Evolutionary conservation across 2,329 filamentous ascomycete species (phyloP).

Genomic region (Davidsoniella virescens): DNA sequence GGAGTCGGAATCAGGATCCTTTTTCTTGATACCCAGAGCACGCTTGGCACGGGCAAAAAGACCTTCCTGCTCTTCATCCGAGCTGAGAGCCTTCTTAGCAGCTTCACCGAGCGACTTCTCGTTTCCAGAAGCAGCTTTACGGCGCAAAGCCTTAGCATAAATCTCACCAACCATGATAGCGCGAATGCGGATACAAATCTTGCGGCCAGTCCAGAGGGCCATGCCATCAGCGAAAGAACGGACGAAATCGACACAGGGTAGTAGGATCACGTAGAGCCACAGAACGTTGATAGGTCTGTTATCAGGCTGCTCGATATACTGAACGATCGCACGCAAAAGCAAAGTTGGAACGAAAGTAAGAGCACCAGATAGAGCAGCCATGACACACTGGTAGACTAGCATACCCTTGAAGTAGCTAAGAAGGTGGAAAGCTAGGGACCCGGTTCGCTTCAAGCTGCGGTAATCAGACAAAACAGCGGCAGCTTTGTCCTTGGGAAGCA

Average conservation of each 20-base stretch:
- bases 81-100: slow-evolving; percentile 27
- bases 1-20: slow-evolving; percentile 24
- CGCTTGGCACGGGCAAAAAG: slow-evolving; percentile 35
- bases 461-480: slow-evolving; percentile 65
- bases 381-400: slow-evolving; percentile 60
- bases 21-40: slow-evolving; percentile 42
- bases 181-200: slow-evolving; percentile 80
- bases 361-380: slow-evolving; percentile 63
- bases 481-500: slow-evolving; percentile 77
- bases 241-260: slow-evolving; percentile 68
- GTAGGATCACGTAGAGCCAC: slow-evolving; percentile 86
- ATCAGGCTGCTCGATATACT: slow-evolving; percentile 78
- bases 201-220: slow-evolving; percentile 83
- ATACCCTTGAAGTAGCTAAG: slow-evolving; percentile 67
- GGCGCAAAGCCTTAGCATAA: slow-evolving; percentile 84
- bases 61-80: slow-evolving; percentile 22
- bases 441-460: slow-evolving; percentile 69
- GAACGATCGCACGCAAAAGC: slow-evolving; percentile 75
- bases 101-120: slow-evolving; percentile 56
- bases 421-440: slow-evolving; percentile 62
- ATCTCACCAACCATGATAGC: slow-evolving; percentile 96
- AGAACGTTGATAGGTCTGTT: slow-evolving; percentile 68
- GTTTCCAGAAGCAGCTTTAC: slow-evolving; percentile 65
- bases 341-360: slow-evolving; percentile 87
- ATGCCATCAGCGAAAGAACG: slow-evolving; percentile 74